Base-by-base conservation (phyloP, 2,329 filamentous ascomycete species). In the Hypoxylon rubiginosum region DNA sequence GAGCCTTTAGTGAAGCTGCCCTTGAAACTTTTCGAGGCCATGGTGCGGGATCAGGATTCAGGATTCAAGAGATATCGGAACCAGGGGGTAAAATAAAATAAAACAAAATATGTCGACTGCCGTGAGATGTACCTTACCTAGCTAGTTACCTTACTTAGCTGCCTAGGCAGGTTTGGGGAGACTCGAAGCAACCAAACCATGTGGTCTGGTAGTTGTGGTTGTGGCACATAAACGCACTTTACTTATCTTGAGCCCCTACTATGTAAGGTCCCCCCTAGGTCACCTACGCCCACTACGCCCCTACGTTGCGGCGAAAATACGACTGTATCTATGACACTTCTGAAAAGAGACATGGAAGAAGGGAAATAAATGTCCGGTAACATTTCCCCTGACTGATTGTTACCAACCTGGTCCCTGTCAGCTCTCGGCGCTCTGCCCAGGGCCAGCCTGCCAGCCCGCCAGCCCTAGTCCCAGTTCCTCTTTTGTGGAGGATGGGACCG, bases 161-260 rank as follows among this genome's bases (percentile, higher is more conserved):
- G 21, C 21, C 51, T 43, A 57, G 67, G 39, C 39, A 43, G 39
- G 39, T 21, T 43, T 43, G 39, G 39, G 39, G n/a, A 62, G 58
- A 59, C 32, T 67, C 60, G 64, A 74, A 71, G 73, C 71, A 74
- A 74, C 73, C 71, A 74, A 72, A 68, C 73, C 73, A 74, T 72
- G 69, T 74, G 72, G 68, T 71, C 66, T 73, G 69, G 60, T 68
- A 57, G 65, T 69, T 48, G 64, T 71, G 57, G 54, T 64, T 59
- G 56, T 58, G n/a, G 55, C 39, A 55, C 36, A 55, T 55, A 32
- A 10, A 15, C 34, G 24, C 49, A 52, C 8, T 52, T 43, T 19
- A 15, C 6, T 15, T 34, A 30, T 30, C 26, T 32, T 21, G 26
- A 48, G 45, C 24, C 21, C 13, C 5, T 13, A n/a, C n/a, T n/a